Base-by-base conservation (phyloP, 2,329 filamentous ascomycete genomes). In the Pseudophaeomoniella oleicola region DNA sequence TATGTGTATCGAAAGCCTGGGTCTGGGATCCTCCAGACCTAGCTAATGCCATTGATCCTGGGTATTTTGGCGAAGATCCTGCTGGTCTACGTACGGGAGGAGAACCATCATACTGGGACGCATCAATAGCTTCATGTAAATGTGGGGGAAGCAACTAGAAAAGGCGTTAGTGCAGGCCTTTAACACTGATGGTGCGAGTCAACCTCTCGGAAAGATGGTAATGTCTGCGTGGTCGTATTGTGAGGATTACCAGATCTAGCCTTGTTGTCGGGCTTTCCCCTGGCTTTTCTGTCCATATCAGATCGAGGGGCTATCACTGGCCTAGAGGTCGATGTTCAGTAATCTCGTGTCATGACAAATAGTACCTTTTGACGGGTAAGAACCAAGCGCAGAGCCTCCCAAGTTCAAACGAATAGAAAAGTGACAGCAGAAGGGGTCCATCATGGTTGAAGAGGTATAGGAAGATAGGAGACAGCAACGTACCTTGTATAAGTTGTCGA, bases 141-240 rank as follows among this genome's bases (percentile, higher is more conserved):
- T 34, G 14, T 9, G 32, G 32, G 12, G 32, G 32, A 9, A 34
- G 9, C 16, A 34, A n/a, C 32, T 34, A 18, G 14, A 34, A 19
- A 6, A 19, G 5, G 19, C 22, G 22, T 16, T 19, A 34, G 13
- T 17, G 13, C 9, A 13, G 9, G 16, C 14, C 19, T 34, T 18
- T 4, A 4, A 12, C 32, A 13, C 9, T 19, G 4, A 19, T 9
- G 16, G 16, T 9, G 16, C 6, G 6, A 34, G 9, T 17, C 11
- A 17, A 34, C 32, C 32, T 34, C 32, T 17, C 16, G 13, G 16
- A 34, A 34, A 16, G 32, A 34, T 10, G 32, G 32, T 18, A 34
- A 17, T 9, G 32, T 34, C 13, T 19, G 32, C 16, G 16, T 13
- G 9, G 18, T 12, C 16, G 9, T 4, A 17, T 16, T 34, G 4